Base-by-base conservation (phyloP, 208 protist genomes). In the Sergeia podlipaevii region DNA sequence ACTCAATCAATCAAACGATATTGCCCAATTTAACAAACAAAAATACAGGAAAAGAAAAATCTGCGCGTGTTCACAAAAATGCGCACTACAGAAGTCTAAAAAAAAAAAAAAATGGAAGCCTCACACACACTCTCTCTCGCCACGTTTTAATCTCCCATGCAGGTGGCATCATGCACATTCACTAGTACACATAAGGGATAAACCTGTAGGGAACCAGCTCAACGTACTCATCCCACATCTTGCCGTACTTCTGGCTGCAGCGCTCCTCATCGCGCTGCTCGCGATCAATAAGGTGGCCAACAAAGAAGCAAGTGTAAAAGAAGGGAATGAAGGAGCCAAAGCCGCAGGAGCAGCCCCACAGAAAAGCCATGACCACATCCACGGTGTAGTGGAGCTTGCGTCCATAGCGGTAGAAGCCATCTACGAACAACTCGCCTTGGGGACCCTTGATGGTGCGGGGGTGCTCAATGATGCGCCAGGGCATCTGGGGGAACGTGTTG, bases 301-400 rank as follows among this genome's bases (percentile, higher is more conserved):
- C 57, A 63, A 98, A 98, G 81, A 98, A 97, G 70, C 41, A 80
- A 39, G 94, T 74, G 71, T 98, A 98, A 63, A 98, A 98, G 76
- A 97, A 98, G 28, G 97, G 97, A 41, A 97, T 82, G 54, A 94
- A 91, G 21, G 70, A 74, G 27, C 77, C 44, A 53, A 93, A 96
- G 34, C 95, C 96, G 68, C 89, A 97, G 18, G 76, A 54, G 33
- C 86, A 50, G 41, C 95, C 94, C 95, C 95, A 98, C 33, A 85
- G 68, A 13, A 98, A 57, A 11, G 95, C 79, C 89, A 98, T 96
- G 33, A 85, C 65, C 18, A 98, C 53, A 65, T 98, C 96, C 34
- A 77, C 77, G 4, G 90, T 92, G 87, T 98, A 98, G 73, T 98
- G 90, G 21, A 97, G 60, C 80, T 98, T 98, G 54, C 96, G 88